Evolutionary conservation across 208 protist species (phyloP).

Genomic region (Leptomonas seymouri): DNA sequence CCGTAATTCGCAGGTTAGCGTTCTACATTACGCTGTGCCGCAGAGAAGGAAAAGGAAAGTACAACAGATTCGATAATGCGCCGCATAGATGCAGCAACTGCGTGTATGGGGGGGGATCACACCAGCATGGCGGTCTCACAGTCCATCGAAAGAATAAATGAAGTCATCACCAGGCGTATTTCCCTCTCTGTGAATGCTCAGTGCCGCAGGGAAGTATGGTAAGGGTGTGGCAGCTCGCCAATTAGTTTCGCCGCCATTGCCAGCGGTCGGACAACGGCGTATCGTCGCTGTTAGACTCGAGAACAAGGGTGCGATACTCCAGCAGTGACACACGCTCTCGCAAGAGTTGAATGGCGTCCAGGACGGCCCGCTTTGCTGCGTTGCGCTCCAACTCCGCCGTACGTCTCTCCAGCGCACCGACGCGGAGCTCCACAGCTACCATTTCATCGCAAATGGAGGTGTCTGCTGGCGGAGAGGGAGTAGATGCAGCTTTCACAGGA

Average conservation of each 20-base stretch:
- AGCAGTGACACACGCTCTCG: slow-evolving; percentile 3
- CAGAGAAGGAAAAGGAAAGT: too few relatives aligned
- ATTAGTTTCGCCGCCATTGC: background rate
- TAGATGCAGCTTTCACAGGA: background rate
- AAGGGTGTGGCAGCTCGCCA: too few relatives aligned
- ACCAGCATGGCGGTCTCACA: too few relatives aligned
- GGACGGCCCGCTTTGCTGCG: slow-evolving; percentile 14
- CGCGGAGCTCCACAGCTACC: slow-evolving; percentile 1
- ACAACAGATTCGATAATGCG: too few relatives aligned
- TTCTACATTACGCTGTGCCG: too few relatives aligned
- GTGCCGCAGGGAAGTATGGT: too few relatives aligned
- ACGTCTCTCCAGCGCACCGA: slow-evolving; percentile 9
- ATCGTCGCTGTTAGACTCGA: background rate
- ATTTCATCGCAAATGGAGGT: background rate
- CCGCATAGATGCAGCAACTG: too few relatives aligned
- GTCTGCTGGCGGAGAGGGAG: background rate
- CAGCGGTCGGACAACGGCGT: background rate
- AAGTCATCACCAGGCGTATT: too few relatives aligned
- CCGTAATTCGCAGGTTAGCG: too few relatives aligned
- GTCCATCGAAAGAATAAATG: too few relatives aligned
- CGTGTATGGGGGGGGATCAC: too few relatives aligned
- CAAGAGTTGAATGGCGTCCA: slow-evolving; percentile 15
- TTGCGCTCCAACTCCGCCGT: slow-evolving; percentile 15
- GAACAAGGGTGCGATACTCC: slow-evolving; percentile 11
- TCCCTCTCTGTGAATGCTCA: too few relatives aligned